phyloP scores from a whole-genome alignment of 257 asterid species.

The Dorcoceras hygrometricum region DNA sequence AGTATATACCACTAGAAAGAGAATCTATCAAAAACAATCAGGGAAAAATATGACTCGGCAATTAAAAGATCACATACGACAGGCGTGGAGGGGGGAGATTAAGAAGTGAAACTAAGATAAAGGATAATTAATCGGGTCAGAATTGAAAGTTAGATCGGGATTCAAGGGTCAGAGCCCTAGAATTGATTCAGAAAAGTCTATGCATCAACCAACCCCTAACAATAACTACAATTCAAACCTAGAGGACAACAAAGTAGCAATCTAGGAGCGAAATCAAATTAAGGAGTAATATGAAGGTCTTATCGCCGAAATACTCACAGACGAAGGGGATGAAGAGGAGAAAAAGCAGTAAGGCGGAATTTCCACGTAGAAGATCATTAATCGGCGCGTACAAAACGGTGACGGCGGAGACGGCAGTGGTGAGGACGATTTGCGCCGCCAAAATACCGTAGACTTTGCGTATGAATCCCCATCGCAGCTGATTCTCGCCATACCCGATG shows the following conservation, averaged over 20 bases:
- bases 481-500: constrained; percentile 89
- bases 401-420: constrained; percentile 61
- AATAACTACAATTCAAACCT: too few relatives aligned
- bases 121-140: not conserved
- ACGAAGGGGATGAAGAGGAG: constrained; percentile 79
- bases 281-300: constrained; percentile 4
- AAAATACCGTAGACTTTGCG: constrained; percentile 92
- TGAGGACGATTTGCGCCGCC: constrained; percentile 78
- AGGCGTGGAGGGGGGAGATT: not conserved
- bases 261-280: not conserved
- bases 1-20: not conserved
- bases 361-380: constrained; percentile 75
- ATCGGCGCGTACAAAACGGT: constrained; percentile 74
- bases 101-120: not conserved
- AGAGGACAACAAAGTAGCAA: not conserved
- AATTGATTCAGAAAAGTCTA: not conserved
- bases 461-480: constrained; percentile 95
- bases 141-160: not conserved
- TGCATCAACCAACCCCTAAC: not conserved
- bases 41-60: not conserved
- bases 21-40: not conserved
- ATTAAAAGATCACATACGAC: not conserved
- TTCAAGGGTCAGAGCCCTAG: not conserved
- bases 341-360: constrained; percentile 64
- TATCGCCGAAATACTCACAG: constrained; percentile 39